Evolutionary conservation across 2,329 filamentous ascomycete species (phyloP), one percentile per base, ranked within the genome.

Genomic region (Fonsecaea nubica): DNA sequence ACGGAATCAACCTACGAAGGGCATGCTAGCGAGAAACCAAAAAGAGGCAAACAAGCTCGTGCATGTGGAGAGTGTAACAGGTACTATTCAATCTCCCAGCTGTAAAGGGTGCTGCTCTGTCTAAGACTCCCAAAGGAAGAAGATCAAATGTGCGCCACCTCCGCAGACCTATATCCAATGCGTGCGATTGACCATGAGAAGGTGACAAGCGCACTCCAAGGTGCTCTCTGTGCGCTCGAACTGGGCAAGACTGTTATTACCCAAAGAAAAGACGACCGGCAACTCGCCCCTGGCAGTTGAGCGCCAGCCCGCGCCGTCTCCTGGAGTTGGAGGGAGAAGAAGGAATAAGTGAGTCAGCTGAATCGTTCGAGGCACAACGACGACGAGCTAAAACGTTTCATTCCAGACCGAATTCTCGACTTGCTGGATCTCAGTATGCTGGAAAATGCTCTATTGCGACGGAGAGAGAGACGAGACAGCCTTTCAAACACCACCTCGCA

Each of bases 211-310:
- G 52, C 18, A 55, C 52, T 33, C 52, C 30, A 18, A 55, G 52
- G 12, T 55, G 52, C 8, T 55, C 52, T 13, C 21, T 55, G 30
- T 55, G 52, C 4, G 30, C 25, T n/a, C 52, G 52, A 21, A 55
- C 52, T n/a, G 52, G 52, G 12, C 52, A 55, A 55, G 52, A 35
- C 13, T 55, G 52, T 36, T 55, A 55, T 33, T 55, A 55, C n/a
- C 52, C 52, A 4, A 55, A 55, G 52, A 55, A 35, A 33, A 55
- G 52, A 55, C 52, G 52, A 9, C 52, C 30, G n/a, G 52, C 52
- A 33, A 55, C 52, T n/a, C 52, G 52, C 6, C 30, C 52, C 30
- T 55, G 52, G 52, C 52, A 55, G 7, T 36, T 55, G 30, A 55
- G n/a, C 33, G 30, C 30, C 4, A 35, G 30, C n/a, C 52, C 52